Base-by-base conservation (phyloP, 495 filamentous ascomycete genomes). In the Gamarada debralockiae region DNA sequence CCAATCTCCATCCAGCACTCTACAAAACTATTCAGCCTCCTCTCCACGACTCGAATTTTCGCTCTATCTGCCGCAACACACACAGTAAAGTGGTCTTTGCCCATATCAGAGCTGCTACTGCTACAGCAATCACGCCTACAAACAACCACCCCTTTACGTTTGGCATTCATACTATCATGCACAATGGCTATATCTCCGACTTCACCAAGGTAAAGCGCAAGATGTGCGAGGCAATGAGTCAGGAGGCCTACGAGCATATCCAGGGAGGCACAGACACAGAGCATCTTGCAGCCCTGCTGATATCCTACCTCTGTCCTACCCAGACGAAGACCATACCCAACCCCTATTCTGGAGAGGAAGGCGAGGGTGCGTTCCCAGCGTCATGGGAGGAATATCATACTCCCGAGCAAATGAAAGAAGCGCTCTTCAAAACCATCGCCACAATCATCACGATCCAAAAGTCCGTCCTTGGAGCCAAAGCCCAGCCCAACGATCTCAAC, bases 101-200 rank as follows among this genome's bases (percentile, higher is more conserved):
- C 1, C 74, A 78, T 44, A 76, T 78, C 37, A 65, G 73, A 2
- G 74, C 71, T 3, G 67, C 69, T 8, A 68, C 65, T 6, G 69
- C 65, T 1, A 72, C 68, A 2, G 65, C 68, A 0, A 70, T 75
- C 12, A 68, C 67, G 33, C 57, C 63, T 2, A 70, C 73, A 3
- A 79, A 79, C 57, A 74, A 70, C 34, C 75, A 79, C 48, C 75
- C 75, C 2, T 79, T 77, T 56, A 65, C 71, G 31, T 79, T 77
- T 44, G 73, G 75, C 20, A 60, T 73, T 21, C 72, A 75, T 51
- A 58, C 62, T 4, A 72, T 79, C 39, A 77, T 79, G 72, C 74
- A 78, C 55, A 77, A 76, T 57, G 75, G 75, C 12, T 66, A 62
- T 15, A 63, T 78, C n/a, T 61, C 67, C 12, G 52, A 66, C 47